Percentiles rank a stretch among this genome's conserved stretches.
Evolutionary conservation across 2,329 filamentous ascomycete species (phyloP).

Genomic region (Rhynchosporium secalis): DNA sequence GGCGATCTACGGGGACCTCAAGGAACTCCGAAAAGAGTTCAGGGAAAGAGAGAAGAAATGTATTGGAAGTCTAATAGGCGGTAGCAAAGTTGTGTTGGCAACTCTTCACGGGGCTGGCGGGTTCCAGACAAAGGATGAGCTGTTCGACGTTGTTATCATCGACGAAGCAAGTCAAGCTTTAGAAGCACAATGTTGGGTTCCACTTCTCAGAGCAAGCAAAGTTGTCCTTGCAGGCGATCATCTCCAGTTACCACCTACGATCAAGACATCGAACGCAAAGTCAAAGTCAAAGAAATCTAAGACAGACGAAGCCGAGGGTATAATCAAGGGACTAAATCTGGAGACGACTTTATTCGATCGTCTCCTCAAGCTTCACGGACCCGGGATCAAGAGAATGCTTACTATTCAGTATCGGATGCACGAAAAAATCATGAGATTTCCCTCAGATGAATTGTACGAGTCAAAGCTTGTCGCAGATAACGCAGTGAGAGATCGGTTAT

Average conservation of each 20-base stretch:
- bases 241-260: constrained; percentile 88
- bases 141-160: constrained; percentile 92
- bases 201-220: constrained; percentile 77
- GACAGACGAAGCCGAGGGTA: constrained; percentile 41
- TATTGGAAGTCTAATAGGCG: constrained; percentile 70
- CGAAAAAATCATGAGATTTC: constrained; percentile 91
- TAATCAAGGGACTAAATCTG: constrained; percentile 60
- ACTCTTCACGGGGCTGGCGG: constrained; percentile 92
- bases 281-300: constrained; percentile 44
- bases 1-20: constrained; percentile 82
- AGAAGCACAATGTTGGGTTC: constrained; percentile 96
- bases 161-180: constrained; percentile 95
- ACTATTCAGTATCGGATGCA: constrained; percentile 99
- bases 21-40: constrained; percentile 84
- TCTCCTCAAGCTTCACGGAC: constrained; percentile 77
- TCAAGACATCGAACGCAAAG: constrained; percentile 73
- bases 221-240: constrained; percentile 92
- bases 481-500: constrained; percentile 69
- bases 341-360: constrained; percentile 94
- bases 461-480: constrained; percentile 79
- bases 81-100: constrained; percentile 84
- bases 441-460: constrained; percentile 85
- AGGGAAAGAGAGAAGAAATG: constrained; percentile 81
- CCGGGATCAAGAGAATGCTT: constrained; percentile 86
- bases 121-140: constrained; percentile 73